phyloP scores from a whole-genome alignment of 768 basidiomycete species.

The Leccinum uliginosum region DNA sequence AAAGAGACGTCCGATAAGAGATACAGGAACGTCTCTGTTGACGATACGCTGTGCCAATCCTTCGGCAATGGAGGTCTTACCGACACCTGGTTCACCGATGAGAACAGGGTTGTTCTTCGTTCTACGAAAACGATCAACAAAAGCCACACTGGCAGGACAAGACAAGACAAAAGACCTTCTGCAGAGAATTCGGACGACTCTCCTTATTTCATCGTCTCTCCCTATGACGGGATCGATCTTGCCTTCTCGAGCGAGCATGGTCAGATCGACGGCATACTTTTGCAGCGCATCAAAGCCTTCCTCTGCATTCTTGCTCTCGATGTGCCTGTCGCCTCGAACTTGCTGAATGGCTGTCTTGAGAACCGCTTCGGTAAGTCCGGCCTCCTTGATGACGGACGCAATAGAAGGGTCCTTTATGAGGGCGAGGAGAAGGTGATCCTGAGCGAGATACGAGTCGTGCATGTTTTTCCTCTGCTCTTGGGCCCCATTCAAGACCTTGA shows the following conservation, averaged over 20 bases:
- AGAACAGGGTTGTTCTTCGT: constrained; percentile 98
- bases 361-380: constrained; percentile 62
- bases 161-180: constrained; percentile 45
- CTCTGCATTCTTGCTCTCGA: constrained; percentile 85
- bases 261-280: constrained; percentile 86
- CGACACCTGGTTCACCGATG: constrained; percentile 92
- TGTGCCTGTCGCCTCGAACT: constrained; percentile 75
- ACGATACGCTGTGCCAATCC: constrained; percentile 94
- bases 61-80: constrained; percentile 94
- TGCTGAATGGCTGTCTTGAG: constrained; percentile 77
- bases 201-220: constrained; percentile 87
- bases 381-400: constrained; percentile 67
- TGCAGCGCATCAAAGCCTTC: constrained; percentile 89
- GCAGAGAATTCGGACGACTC: constrained; percentile 79
- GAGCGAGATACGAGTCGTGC: constrained; percentile 90
- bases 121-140: constrained; percentile 36
- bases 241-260: constrained; percentile 82
- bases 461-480: constrained; percentile 74
- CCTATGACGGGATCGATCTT: constrained; percentile 97
- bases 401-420: constrained; percentile 74
- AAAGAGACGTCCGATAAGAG: constrained; percentile 68
- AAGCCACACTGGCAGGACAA: neutral
- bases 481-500: constrained; percentile 71
- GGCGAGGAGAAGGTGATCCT: constrained; percentile 87
- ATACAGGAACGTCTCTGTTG: constrained; percentile 84